Conservation (phyloP, 2,329 filamentous ascomycete genomes). For the Xylaria sp. region DNA sequence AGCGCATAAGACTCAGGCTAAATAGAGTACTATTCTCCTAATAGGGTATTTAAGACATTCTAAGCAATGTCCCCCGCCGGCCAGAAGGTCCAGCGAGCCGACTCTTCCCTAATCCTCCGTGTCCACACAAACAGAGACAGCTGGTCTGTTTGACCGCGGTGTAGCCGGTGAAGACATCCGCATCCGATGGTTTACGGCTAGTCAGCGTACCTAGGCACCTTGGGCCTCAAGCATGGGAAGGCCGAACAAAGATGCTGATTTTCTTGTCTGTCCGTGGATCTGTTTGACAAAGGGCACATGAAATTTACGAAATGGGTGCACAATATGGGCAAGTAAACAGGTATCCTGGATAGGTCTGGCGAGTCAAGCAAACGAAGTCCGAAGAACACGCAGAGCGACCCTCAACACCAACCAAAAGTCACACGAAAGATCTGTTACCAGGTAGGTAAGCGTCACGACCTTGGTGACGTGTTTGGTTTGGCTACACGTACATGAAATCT, state of each 20-base stretch:
- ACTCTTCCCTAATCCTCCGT: conserved; percentile 25
- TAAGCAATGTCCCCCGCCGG: conserved; percentile 30
- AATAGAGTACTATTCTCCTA: conserved; percentile 34
- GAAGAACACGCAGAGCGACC: no score
- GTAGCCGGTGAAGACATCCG: conserved; percentile 1
- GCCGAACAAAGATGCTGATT: background rate
- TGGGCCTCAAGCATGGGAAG: background rate
- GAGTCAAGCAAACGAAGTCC: no score
- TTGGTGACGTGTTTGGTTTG: conserved; percentile 9
- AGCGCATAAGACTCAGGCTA: conserved; percentile 28
- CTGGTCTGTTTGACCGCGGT: conserved; percentile 8
- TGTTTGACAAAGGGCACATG: no score
- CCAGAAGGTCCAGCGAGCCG: conserved; percentile 37
- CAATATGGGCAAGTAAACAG: no score
- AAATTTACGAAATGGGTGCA: no score
- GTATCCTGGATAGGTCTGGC: no score
- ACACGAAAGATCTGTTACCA: no score
- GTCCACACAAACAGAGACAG: conserved; percentile 17
- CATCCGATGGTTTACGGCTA: conserved; percentile 12
- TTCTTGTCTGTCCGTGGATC: background rate
- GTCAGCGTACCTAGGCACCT: no score
- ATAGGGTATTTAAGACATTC: conserved; percentile 37
- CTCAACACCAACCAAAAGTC: no score
- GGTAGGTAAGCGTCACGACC: conserved; percentile 7
- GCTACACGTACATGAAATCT: no score